Conservation (phyloP, 768 basidiomycete species). For the Boletus sensibilis region DNA sequence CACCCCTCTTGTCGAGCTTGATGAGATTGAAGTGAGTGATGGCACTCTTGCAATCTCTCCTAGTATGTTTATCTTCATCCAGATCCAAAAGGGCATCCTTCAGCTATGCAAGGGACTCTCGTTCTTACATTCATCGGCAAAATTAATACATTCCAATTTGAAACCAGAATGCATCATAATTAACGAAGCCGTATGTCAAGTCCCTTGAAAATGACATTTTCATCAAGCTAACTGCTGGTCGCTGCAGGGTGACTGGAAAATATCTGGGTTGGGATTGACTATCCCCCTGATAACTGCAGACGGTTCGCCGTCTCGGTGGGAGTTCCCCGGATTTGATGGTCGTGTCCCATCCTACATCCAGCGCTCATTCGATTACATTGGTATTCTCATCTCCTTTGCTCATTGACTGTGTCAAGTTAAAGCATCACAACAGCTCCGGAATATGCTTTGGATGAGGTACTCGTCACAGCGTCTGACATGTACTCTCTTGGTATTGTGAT, state of each 20-base stretch:
- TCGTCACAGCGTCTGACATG: constrained; percentile 89
- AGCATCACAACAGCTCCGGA: constrained; percentile 70
- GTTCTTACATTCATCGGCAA: constrained; percentile 91
- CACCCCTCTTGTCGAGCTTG: constrained; percentile 71
- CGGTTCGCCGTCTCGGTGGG: constrained; percentile 79
- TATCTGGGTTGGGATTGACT: constrained; percentile 85
- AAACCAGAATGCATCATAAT: constrained; percentile 85
- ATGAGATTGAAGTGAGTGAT: constrained; percentile 85
- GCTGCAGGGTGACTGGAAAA: constrained; percentile 95
- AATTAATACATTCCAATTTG: constrained; percentile 88
- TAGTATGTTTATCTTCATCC: constrained; percentile 7
- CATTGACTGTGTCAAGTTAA: constrained; percentile 1
- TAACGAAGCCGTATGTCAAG: constrained; percentile 71
- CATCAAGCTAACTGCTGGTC: background rate
- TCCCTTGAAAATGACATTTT: background rate
- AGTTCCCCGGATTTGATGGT: constrained; percentile 86
- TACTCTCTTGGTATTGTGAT: constrained; percentile 90
- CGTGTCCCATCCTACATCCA: constrained; percentile 79
- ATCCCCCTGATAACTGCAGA: constrained; percentile 69
- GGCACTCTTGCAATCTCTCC: background rate
- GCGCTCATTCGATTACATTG: constrained; percentile 93
- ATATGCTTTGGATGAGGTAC: constrained; percentile 86
- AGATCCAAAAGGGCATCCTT: constrained; percentile 96
- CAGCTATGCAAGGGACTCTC: constrained; percentile 88
- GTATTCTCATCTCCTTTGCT: constrained; percentile 38